These are phyloP conservation scores for Ceratocystis harringtonii DNA, from an alignment of 2,329 filamentous ascomycete genomes.

Conservation along the genomic window DNA sequence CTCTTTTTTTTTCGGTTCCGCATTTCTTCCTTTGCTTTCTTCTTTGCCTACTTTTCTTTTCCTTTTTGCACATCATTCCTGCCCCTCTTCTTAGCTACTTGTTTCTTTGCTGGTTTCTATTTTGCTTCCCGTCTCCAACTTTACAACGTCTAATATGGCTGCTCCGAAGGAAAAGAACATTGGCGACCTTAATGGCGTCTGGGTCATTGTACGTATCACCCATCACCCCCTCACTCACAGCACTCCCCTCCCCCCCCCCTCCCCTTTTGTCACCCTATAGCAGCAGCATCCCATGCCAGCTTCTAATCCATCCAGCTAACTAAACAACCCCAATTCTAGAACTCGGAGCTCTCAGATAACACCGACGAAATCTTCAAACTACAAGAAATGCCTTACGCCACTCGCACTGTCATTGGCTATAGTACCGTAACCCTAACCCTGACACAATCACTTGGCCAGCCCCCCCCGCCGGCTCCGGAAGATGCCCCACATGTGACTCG, in stretches of 20 bases:
- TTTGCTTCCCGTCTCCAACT: background rate
- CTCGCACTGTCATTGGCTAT: slow-evolving; percentile 54
- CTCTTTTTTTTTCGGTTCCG: background rate
- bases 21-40: background rate
- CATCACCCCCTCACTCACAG: background rate
- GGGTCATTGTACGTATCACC: slow-evolving; percentile 44
- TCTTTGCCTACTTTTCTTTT: background rate
- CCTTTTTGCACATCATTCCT: background rate
- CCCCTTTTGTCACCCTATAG: background rate
- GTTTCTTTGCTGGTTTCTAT: background rate
- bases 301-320: background rate
- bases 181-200: slow-evolving; percentile 53
- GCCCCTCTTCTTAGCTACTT: background rate
- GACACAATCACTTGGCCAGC: slow-evolving; percentile 35
- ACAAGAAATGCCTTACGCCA: slow-evolving; percentile 57
- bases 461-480: slow-evolving; percentile 27
- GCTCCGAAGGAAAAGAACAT: slow-evolving; percentile 52
- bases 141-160: slow-evolving; percentile 40
- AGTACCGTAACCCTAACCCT: slow-evolving; percentile 55
- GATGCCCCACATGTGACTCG: slow-evolving; percentile 34
- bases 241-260: background rate
- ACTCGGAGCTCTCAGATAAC: slow-evolving; percentile 56
- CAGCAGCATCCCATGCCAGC: background rate
- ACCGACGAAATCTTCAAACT: slow-evolving; percentile 54
- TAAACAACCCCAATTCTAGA: slow-evolving; percentile 34